Evolutionary conservation across 495 filamentous ascomycete genomes (phyloP), one percentile per base, ranked within the genome.

Genomic region (Daldinia childiae): DNA sequence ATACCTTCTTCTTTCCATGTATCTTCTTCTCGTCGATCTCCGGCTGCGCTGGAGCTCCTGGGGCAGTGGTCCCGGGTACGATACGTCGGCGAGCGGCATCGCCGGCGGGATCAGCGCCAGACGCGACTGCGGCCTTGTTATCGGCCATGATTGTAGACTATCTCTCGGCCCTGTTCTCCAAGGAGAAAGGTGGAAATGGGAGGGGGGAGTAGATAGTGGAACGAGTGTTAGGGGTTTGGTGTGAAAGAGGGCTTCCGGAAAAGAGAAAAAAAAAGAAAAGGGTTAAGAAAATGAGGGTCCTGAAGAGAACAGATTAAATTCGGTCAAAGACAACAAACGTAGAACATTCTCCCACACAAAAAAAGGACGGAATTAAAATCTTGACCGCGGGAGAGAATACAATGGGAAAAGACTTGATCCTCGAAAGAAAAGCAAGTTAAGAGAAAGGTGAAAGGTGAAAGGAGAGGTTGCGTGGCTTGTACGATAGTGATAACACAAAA

Each of bases 61-160:
- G 56, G 77, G 79, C 54, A 82, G 83, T 19, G 24, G 83, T 57
- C 50, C 84, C 84, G 21, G 88, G 84, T 24, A 93, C 87, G 83
- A 92, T 93, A 82, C 94, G 89, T 77, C 90, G 88, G 71, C 92
- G 86, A 65, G 91, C 81, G 74, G 93, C 90, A 61, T 93, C 84
- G 71, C 89, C 86, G 29, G 81, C 77, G 38, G 69, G 71, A 58
- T 91, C 87, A 64, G 87, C 84, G 75, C 92, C 93, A 41, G 92
- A 92, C 66, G 87, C 88, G 73, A 87, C 76, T 71, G 78, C 79
- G 69, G 82, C 84, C 77, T 82, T 83, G 56, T 84, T 79, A 57
- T 79, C 75, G 64, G 85, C 83, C 86, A 89, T 89, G 52, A 11
- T 66, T 62, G 62, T 5, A 29, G 21, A 36, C 30, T 73, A 65